A percentile compares a stretch with the other conserved stretches of the same genome.
These are phyloP conservation scores for Flaveria sonorensis DNA, from an alignment of 129 eudicot genomes.

Conservation along the genomic window DNA sequence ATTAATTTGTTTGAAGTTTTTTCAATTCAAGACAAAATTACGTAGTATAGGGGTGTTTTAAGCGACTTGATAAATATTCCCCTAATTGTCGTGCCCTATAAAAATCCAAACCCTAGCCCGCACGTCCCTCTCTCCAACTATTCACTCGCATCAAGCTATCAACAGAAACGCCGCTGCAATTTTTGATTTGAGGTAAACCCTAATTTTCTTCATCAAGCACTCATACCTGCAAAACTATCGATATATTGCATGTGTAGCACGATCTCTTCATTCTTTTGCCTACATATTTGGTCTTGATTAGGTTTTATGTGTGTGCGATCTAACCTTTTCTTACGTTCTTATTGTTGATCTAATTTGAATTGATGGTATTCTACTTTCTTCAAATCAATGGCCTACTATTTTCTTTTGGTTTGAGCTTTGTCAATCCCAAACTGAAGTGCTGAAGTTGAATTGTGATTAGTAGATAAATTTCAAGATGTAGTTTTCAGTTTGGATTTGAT, in stretches of 20 bases:
- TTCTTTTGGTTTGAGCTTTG: no score
- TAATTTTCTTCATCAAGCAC: background rate
- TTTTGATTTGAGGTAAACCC: constrained; percentile 31
- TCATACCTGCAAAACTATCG: background rate
- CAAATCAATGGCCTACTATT: background rate
- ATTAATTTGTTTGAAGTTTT: background rate
- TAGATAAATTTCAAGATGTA: no score
- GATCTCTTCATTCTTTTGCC: background rate
- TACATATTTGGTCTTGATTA: background rate
- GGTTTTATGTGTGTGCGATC: constrained; percentile 9
- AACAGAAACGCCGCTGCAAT: constrained; percentile 26
- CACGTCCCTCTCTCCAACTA: constrained; percentile 3
- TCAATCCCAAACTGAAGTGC: no score
- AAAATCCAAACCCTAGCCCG: constrained; percentile 25
- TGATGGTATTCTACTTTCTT: background rate
- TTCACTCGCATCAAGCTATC: constrained; percentile 5
- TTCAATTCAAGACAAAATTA: background rate
- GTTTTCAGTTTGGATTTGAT: background rate
- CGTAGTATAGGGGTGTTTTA: constrained; percentile 25
- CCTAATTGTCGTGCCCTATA: constrained; percentile 12
- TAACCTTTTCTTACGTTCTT: background rate
- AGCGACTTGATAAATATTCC: background rate
- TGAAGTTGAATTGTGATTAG: no score
- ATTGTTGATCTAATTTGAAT: background rate
- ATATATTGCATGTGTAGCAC: background rate